Evolutionary conservation across 345 rosid species (phyloP).

Genomic region (Rhodomyrtus tomentosa): DNA sequence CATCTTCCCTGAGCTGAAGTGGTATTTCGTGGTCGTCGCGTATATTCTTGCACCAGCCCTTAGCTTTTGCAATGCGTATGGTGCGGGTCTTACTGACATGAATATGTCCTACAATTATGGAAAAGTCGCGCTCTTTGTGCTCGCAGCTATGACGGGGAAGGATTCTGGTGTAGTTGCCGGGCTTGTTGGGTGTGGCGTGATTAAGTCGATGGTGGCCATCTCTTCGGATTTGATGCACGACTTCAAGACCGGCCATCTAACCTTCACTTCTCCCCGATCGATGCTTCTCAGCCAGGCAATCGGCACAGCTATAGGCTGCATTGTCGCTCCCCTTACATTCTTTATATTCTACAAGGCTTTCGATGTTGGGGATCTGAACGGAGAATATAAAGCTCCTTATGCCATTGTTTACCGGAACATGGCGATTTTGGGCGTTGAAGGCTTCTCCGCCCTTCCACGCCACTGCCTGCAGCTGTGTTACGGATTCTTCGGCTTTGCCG

Average conservation of each 20-base stretch:
- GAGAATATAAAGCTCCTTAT: slow-evolving; percentile 95
- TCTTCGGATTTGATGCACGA: slow-evolving; percentile 96
- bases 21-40: slow-evolving; percentile 82
- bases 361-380: slow-evolving; percentile 79
- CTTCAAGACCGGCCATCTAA: slow-evolving; percentile 87
- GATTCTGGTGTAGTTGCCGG: slow-evolving; percentile 74
- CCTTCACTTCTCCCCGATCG: slow-evolving; percentile 77
- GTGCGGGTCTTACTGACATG: slow-evolving; percentile 95
- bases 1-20: slow-evolving; percentile 83
- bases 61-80: slow-evolving; percentile 94
- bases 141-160: slow-evolving; percentile 63
- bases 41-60: slow-evolving; percentile 82
- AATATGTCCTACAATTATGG: slow-evolving; percentile 96
- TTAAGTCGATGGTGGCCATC: slow-evolving; percentile 74
- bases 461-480: slow-evolving; percentile 83
- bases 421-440: slow-evolving; percentile 92
- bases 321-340: slow-evolving; percentile 81
- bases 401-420: slow-evolving; percentile 79
- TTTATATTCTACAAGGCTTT: slow-evolving; percentile 85
- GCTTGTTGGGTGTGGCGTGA: slow-evolving; percentile 81
- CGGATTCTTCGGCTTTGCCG: slow-evolving; percentile 71
- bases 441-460: slow-evolving; percentile 80
- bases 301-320: slow-evolving; percentile 79
- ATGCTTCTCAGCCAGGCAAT: slow-evolving; percentile 86
- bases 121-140: slow-evolving; percentile 75